Conservation (phyloP, 305 asterid species). For the Fraxinus platypoda region DNA sequence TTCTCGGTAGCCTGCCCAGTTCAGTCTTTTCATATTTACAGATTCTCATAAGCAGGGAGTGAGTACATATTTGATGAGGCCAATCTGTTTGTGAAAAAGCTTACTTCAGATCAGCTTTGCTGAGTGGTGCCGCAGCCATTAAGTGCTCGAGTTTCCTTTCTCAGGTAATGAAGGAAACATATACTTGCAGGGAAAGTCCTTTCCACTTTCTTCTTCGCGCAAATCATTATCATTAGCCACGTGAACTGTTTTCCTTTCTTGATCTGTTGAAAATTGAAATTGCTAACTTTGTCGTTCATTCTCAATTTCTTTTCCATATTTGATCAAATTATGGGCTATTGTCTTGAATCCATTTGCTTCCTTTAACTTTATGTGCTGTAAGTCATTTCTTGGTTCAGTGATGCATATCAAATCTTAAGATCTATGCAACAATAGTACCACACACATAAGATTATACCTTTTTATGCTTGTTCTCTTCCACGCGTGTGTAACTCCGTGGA, state of each 20-base stretch:
- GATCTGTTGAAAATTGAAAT: neutral
- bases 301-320: neutral
- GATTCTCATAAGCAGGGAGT: neutral
- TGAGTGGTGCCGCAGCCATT: neutral
- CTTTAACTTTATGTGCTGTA: neutral
- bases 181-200: neutral
- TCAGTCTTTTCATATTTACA: neutral
- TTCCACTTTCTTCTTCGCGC: neutral
- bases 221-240: neutral
- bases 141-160: neutral
- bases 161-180: neutral
- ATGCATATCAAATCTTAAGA: neutral
- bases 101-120: neutral
- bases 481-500: neutral
- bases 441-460: neutral
- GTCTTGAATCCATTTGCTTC: conserved; percentile 2
- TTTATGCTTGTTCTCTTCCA: neutral
- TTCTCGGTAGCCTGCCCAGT: neutral
- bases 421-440: neutral
- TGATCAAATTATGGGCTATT: neutral
- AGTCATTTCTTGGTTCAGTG: conserved; percentile 4
- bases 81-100: neutral
- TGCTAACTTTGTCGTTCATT: neutral
- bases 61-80: neutral
- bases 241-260: neutral